A percentile compares a stretch with the other conserved stretches of the same genome.
Evolutionary conservation across 1,139 yeast genomes (phyloP).

Genomic region (Debaryomyces robertsiae): DNA sequence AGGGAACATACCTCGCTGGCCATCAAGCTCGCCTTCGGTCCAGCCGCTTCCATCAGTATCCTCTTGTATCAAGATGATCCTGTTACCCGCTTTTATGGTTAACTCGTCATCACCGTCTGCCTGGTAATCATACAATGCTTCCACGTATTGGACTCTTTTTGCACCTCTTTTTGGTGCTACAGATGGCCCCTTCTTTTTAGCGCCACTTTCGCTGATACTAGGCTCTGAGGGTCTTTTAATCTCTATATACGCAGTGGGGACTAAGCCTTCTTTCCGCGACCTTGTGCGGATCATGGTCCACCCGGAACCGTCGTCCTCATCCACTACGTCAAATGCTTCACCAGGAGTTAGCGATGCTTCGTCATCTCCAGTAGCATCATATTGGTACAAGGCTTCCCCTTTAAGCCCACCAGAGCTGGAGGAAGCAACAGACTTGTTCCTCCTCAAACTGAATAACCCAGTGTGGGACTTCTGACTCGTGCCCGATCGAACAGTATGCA

Average conservation of each 20-base stretch:
- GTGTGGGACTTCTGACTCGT: slow-evolving; percentile 27
- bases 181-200: slow-evolving; percentile 65
- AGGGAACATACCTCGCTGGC: slow-evolving; percentile 77
- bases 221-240: slow-evolving; percentile 22
- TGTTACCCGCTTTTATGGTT: slow-evolving; percentile 71
- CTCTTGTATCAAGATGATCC: slow-evolving; percentile 60
- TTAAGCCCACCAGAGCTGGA: slow-evolving; percentile 21
- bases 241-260: slow-evolving; percentile 84
- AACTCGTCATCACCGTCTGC: slow-evolving; percentile 88
- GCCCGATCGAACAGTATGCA: slow-evolving; percentile 35
- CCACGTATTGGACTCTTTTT: slow-evolving; percentile 61
- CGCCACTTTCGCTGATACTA: slow-evolving; percentile 18
- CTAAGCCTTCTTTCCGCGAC: slow-evolving; percentile 65
- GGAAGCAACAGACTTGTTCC: slow-evolving; percentile 27
- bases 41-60: slow-evolving; percentile 92
- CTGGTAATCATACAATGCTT: slow-evolving; percentile 75
- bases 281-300: slow-evolving; percentile 68
- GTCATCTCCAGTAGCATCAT: slow-evolving; percentile 72
- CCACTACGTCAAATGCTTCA: slow-evolving; percentile 59
- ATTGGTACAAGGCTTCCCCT: slow-evolving; percentile 67
- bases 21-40: slow-evolving; percentile 89
- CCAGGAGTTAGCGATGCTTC: slow-evolving; percentile 68
- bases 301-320: slow-evolving; percentile 86
- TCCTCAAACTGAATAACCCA: slow-evolving; percentile 43
- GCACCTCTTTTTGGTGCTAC: slow-evolving; percentile 88